These are phyloP conservation scores for Collybia mongolica DNA, from an alignment of 768 basidiomycete species.

Conservation along the genomic window DNA sequence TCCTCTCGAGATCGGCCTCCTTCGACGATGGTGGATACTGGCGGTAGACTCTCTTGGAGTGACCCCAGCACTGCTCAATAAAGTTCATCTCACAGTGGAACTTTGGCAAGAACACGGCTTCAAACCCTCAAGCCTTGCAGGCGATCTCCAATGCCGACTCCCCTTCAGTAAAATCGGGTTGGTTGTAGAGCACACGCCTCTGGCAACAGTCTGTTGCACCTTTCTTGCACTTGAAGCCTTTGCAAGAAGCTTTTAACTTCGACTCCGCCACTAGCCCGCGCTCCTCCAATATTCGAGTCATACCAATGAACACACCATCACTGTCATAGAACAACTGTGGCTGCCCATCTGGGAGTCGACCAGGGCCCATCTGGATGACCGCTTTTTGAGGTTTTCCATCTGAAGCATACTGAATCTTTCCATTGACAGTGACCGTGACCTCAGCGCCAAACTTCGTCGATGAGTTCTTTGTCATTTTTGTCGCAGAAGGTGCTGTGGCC, in stretches of 20 bases:
- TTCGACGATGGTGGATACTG: too few relatives aligned
- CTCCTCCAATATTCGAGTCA: not conserved
- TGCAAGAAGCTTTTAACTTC: not conserved
- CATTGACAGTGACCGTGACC: not conserved
- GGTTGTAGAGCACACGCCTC: not conserved
- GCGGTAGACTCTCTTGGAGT: too few relatives aligned
- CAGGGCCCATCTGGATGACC: not conserved
- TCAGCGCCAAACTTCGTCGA: not conserved
- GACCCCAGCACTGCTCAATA: too few relatives aligned
- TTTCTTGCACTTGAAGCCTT: not conserved
- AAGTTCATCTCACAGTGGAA: too few relatives aligned
- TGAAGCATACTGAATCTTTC: not conserved
- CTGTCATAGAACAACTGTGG: not conserved
- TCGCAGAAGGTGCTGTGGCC: conserved; percentile 1
- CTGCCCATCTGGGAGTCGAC: not conserved
- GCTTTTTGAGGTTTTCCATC: not conserved
- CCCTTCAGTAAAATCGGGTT: too few relatives aligned
- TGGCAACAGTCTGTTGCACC: not conserved
- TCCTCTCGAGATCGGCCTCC: too few relatives aligned
- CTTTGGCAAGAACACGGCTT: too few relatives aligned
- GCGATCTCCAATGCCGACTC: too few relatives aligned
- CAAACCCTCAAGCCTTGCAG: too few relatives aligned
- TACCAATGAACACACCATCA: not conserved
- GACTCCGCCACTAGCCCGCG: not conserved
- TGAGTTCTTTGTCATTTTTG: conserved; percentile 5